phyloP scores from a whole-genome alignment of 495 filamentous ascomycete species.

The Lichina pygmaea region DNA sequence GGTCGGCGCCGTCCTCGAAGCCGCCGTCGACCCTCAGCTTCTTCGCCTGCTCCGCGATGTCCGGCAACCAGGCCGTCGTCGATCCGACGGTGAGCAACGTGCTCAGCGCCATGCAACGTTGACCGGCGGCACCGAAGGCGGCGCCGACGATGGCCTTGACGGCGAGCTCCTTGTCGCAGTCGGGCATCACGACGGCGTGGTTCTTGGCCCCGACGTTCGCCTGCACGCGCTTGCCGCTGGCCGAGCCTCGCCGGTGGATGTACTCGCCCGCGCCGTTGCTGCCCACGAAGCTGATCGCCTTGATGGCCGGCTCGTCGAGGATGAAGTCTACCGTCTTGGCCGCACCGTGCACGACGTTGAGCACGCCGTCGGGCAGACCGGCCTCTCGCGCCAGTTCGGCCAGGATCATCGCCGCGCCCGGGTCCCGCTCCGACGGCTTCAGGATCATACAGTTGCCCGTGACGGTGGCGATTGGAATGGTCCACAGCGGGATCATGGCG shows the following conservation, averaged over 20 bases:
- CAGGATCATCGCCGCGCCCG: constrained; percentile 95
- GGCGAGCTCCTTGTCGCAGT: constrained; percentile 95
- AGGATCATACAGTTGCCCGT: constrained; percentile 86
- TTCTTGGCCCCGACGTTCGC: constrained; percentile 98
- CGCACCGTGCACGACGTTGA: constrained; percentile 85
- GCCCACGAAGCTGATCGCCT: constrained; percentile 94
- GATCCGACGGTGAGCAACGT: constrained; percentile 85
- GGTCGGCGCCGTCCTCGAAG: constrained; percentile 80
- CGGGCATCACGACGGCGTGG: constrained; percentile 81
- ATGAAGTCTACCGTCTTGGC: constrained; percentile 91
- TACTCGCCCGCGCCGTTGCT: constrained; percentile 94
- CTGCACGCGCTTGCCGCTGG: constrained; percentile 84
- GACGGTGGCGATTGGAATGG: constrained; percentile 76
- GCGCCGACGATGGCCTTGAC: constrained; percentile 85
- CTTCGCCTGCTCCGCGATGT: constrained; percentile 80
- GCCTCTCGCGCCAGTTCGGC: constrained; percentile 78
- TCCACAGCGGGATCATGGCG: constrained; percentile 98
- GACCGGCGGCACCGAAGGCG: constrained; percentile 88
- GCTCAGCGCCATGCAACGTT: constrained; percentile 93
- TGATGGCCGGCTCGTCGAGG: constrained; percentile 83
- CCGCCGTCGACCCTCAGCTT: constrained; percentile 74
- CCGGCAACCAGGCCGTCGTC: constrained; percentile 78
- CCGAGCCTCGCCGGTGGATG: constrained; percentile 72
- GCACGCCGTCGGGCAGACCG: constrained; percentile 76
- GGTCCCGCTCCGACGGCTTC: constrained; percentile 94